These are phyloP conservation scores for Metschnikowia hibisci DNA, from an alignment of 805 yeast species.

Conservation along the genomic window DNA sequence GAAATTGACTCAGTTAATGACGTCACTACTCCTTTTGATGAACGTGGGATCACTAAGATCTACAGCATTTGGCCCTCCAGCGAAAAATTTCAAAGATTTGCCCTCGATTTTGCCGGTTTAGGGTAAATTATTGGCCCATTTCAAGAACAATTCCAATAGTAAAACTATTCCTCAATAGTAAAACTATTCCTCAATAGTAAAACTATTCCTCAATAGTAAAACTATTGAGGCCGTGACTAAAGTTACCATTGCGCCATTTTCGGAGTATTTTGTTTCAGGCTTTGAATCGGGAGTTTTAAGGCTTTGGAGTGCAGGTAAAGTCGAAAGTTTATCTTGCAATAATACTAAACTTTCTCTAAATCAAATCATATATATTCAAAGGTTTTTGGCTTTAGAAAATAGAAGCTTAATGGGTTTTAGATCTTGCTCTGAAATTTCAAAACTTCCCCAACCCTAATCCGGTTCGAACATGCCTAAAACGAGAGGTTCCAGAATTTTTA, in stretches of 20 bases:
- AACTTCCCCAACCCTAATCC: no score
- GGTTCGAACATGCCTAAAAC: no score
- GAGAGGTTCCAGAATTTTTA: no score
- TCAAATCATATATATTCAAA: no score
- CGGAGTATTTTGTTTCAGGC: constrained; percentile 69
- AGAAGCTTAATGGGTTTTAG: no score
- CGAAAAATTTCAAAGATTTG: constrained; percentile 10
- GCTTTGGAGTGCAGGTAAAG: constrained; percentile 70
- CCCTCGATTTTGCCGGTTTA: constrained; percentile 7
- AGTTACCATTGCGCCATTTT: constrained; percentile 56
- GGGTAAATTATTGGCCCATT: constrained; percentile 57
- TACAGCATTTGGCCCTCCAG: constrained; percentile 46
- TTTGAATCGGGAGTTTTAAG: constrained; percentile 70
- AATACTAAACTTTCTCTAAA: constrained; percentile 33
- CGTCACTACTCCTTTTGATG: background rate
- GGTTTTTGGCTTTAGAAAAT: no score
- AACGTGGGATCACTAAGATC: constrained; percentile 21
- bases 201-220: no score
- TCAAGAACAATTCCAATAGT: constrained; percentile 41
- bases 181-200: no score
- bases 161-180: no score
- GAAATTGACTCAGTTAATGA: constrained; percentile 39
- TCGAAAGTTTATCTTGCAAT: constrained; percentile 60
- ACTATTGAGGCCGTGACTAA: constrained; percentile 47
- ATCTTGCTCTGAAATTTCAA: no score